Conservation (phyloP, 495 filamentous ascomycete species). For the Aspergillus sclerotiicarbonarius region DNA sequence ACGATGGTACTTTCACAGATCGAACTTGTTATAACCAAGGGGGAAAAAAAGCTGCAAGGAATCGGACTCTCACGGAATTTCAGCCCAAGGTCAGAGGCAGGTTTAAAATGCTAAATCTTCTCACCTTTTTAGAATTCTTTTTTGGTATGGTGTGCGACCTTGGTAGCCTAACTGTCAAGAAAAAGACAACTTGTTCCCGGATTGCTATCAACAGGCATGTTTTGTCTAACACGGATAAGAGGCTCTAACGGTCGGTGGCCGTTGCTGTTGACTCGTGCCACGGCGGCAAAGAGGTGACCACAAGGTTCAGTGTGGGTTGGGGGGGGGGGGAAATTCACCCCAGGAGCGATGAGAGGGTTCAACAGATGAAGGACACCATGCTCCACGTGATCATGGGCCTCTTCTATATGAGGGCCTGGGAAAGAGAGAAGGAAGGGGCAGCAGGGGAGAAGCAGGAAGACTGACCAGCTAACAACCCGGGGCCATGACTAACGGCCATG, state of each 20-base stretch:
- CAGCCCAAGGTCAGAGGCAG: neutral
- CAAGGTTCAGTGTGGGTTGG: neutral
- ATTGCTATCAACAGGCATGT: slow-evolving; percentile 5
- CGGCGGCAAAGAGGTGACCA: neutral
- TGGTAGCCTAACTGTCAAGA: neutral
- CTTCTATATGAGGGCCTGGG: neutral
- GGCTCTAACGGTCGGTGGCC: slow-evolving; percentile 3
- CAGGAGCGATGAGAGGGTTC: neutral
- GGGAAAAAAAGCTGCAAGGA: neutral
- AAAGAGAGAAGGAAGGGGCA: neutral
- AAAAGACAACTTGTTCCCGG: neutral
- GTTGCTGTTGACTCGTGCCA: neutral
- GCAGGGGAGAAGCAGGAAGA: neutral
- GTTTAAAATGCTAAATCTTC: neutral
- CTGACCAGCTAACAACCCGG: neutral
- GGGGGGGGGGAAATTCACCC: neutral
- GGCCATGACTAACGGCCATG: neutral
- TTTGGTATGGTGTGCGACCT: neutral
- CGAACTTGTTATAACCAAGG: neutral
- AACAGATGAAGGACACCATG: neutral
- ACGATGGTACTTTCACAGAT: neutral
- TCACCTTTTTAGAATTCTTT: neutral
- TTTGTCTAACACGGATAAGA: neutral
- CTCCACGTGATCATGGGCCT: neutral
- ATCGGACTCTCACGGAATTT: neutral